phyloP scores from a whole-genome alignment of 31 red algal species.

The Endocladia muricata region DNA sequence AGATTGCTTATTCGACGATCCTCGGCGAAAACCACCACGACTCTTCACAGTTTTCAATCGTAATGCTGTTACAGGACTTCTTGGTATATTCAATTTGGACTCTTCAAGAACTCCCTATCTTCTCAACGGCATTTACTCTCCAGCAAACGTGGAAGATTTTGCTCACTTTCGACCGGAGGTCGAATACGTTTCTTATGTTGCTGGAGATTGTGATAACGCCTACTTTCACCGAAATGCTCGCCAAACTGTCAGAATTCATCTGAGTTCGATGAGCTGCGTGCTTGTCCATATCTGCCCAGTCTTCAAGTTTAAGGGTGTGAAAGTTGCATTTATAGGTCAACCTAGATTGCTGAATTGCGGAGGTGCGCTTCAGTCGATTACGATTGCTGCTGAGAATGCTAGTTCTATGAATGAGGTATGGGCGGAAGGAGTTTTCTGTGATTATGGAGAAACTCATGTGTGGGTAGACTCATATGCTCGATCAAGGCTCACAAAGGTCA shows the following conservation, averaged over 20 bases:
- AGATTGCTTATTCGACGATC: slow-evolving; percentile 47
- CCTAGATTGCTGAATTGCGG: not conserved
- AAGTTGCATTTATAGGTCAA: not conserved
- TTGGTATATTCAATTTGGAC: slow-evolving; percentile 45
- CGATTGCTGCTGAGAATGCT: not conserved
- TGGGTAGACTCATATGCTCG: too few relatives aligned
- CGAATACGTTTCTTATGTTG: not conserved
- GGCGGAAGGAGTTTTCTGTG: not conserved
- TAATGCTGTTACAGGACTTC: slow-evolving; percentile 3
- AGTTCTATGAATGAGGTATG: not conserved
- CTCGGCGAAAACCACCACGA: not conserved
- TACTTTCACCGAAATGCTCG: not conserved
- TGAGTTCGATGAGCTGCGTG: not conserved
- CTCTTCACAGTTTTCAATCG: slow-evolving; percentile 53
- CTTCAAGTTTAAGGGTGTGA: not conserved
- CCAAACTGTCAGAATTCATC: not conserved
- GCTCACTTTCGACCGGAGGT: not conserved
- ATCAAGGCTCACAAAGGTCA: too few relatives aligned
- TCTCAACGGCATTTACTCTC: slow-evolving; percentile 1
- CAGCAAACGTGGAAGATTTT: slow-evolving; percentile 18
- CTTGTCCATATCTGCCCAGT: slow-evolving; percentile 10
- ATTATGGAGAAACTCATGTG: slow-evolving; percentile 19
- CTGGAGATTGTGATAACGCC: not conserved
- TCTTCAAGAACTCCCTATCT: not conserved
- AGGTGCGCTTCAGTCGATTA: not conserved